Evolutionary conservation across 2,329 filamentous ascomycete genomes (phyloP), one percentile per base, ranked within the genome.

Genomic region (Colletotrichum tropicicola): DNA sequence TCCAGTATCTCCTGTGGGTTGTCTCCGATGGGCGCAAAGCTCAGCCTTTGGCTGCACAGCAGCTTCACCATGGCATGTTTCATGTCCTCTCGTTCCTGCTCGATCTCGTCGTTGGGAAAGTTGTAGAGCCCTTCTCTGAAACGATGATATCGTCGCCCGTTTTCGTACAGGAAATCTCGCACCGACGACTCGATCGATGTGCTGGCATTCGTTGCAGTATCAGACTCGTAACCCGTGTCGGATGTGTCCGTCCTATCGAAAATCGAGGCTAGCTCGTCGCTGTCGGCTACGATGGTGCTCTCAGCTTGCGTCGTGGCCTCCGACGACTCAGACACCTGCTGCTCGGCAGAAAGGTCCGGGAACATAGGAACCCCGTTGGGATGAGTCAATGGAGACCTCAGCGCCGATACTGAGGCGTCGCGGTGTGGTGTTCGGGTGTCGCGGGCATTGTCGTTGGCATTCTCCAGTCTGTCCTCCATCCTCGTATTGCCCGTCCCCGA

Each of bases 51-150:
- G 57, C 80, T 80, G 64, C 82, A 83, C 15, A 85, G 74, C 60
- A 84, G 69, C 71, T 80, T 82, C 43, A 84, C 74, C 79, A 85
- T 83, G 66, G 79, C 76, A 71, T 87, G 85, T 70, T 85, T 86
- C 79, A 88, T 81, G 54, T 88, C 85, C 68, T 87, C 82, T 37
- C 85, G 77, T 68, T 88, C 85, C 71, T 88, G 85, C 73, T 89
- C 87, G 5, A 81, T 75, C 51, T 88, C 86, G 65, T 89, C 87
- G 59, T 88, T 89, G 25, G 87, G 87, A 52, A 88, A 87, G 58
- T 83, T 83, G 69, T 89, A 89, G 10, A 73, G 70, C 6, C 85
- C 85, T 60, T 85, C 83, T 17, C 84, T 78, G 70, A 85, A 87
- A 43, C 79, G 79, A 69, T 88, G 86, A 63, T 89, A 89, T 25